Percentiles rank a stretch among this genome's conserved stretches.
phyloP scores from a whole-genome alignment of 352 stramenopile species.

The Globisporangium recalcitrans region DNA sequence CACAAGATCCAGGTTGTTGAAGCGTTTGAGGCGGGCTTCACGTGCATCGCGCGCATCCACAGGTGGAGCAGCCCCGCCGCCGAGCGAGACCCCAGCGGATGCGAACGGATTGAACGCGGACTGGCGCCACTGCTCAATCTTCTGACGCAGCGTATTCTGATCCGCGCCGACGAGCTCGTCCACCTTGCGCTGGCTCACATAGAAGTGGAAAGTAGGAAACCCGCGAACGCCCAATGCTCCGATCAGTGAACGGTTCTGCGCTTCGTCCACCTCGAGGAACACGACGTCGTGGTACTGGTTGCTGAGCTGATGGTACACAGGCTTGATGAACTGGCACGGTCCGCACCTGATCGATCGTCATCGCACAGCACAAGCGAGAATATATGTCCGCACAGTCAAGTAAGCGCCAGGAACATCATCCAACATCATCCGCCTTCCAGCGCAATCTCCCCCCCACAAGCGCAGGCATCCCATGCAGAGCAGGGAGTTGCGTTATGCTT shows the following conservation, averaged over 20 bases:
- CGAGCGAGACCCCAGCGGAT: constrained; percentile 62
- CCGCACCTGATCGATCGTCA: constrained; percentile 39
- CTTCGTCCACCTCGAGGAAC: constrained; percentile 85
- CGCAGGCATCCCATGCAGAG: background rate
- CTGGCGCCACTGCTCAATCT: constrained; percentile 86
- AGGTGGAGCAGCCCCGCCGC: constrained; percentile 21
- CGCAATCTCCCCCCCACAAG: background rate
- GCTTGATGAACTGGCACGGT: constrained; percentile 86
- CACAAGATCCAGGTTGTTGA: constrained; percentile 61
- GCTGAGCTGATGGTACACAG: constrained; percentile 75
- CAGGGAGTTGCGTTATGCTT: background rate
- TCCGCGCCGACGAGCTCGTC: constrained; percentile 86
- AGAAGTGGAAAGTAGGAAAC: constrained; percentile 91
- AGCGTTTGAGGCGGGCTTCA: constrained; percentile 73
- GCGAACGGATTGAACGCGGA: constrained; percentile 85
- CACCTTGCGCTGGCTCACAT: constrained; percentile 84
- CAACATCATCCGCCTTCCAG: background rate
- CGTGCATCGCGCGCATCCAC: constrained; percentile 72
- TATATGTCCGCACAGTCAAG: too few relatives aligned
- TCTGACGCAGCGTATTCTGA: constrained; percentile 70
- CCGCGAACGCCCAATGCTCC: constrained; percentile 63
- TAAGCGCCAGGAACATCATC: background rate
- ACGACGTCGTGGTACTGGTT: constrained; percentile 82
- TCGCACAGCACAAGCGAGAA: too few relatives aligned
- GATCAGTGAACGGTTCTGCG: constrained; percentile 82